Percentiles rank a stretch among this genome's conserved stretches.
Evolutionary conservation across 495 filamentous ascomycete genomes (phyloP).

Genomic region (Penicillium chermesinum): DNA sequence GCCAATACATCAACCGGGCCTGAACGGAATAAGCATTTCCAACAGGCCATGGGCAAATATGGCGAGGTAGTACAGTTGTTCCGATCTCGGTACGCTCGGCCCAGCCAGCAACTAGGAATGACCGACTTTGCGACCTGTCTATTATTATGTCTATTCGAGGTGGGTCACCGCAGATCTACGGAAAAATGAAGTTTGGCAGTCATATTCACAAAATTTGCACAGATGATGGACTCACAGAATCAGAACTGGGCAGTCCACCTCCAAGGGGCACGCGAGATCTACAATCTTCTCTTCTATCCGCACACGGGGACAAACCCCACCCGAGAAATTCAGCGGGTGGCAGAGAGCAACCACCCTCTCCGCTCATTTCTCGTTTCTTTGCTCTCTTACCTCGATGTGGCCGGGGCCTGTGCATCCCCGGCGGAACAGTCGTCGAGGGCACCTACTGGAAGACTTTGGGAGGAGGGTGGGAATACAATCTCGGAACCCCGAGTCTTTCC

Average conservation of each 20-base stretch:
- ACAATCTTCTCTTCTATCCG: slow-evolving; percentile 33
- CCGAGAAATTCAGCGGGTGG: slow-evolving; percentile 28
- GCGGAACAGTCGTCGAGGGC: slow-evolving; percentile 36
- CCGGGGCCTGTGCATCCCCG: slow-evolving; percentile 38
- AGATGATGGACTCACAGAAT: slow-evolving; percentile 46
- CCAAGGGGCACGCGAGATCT: slow-evolving; percentile 40
- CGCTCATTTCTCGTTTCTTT: slow-evolving; percentile 37
- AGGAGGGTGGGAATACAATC: slow-evolving; percentile 41
- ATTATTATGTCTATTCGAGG: slow-evolving; percentile 38
- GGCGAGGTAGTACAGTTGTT: slow-evolving; percentile 37
- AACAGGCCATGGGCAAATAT: slow-evolving; percentile 40
- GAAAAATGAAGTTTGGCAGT: neutral
- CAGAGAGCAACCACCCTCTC: slow-evolving; percentile 35
- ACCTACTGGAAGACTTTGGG: slow-evolving; percentile 38
- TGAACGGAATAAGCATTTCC: slow-evolving; percentile 33
- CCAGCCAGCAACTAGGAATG: slow-evolving; percentile 24
- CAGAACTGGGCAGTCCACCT: slow-evolving; percentile 40
- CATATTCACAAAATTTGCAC: neutral
- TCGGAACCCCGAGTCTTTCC: slow-evolving; percentile 32
- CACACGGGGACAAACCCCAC: slow-evolving; percentile 17
- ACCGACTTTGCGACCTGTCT: slow-evolving; percentile 39
- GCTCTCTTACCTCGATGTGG: slow-evolving; percentile 39
- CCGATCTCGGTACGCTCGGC: slow-evolving; percentile 25
- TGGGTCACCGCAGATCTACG: slow-evolving; percentile 9
- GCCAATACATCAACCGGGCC: slow-evolving; percentile 34